Evolutionary conservation across 495 filamentous ascomycete species (phyloP).

Genomic region (Rusavskia elegans): DNA sequence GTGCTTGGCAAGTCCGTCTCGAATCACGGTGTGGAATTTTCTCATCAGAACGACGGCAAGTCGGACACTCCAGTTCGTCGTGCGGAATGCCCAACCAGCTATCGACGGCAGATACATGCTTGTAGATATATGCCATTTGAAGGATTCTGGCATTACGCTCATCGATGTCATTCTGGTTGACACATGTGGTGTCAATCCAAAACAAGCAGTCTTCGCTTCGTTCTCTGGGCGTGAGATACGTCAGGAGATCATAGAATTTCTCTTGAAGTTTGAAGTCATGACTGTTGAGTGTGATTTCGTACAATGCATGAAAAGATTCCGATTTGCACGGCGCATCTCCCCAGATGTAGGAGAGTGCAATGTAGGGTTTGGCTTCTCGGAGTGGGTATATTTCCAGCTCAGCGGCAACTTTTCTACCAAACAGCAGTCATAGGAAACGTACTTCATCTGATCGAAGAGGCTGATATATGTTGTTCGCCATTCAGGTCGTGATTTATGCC

Average conservation of each 20-base stretch:
- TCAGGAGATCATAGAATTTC: not conserved
- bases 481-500: too few relatives aligned
- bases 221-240: not conserved
- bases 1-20: not conserved
- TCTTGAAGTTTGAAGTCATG: not conserved
- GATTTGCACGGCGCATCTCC: not conserved
- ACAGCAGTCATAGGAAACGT: not conserved
- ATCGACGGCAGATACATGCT: constrained; percentile 8
- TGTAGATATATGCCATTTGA: constrained; percentile 7
- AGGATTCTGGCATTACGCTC: constrained; percentile 5
- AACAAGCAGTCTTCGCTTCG: not conserved
- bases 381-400: not conserved
- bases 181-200: constrained; percentile 14
- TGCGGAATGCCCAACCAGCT: constrained; percentile 19
- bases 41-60: not conserved
- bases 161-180: constrained; percentile 7
- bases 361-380: not conserved
- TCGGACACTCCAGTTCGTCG: not conserved
- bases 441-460: not conserved
- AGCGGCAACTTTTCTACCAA: not conserved
- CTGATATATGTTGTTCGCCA: not conserved
- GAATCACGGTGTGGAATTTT: not conserved
- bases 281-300: not conserved
- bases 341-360: constrained; percentile 1
- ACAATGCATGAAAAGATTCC: not conserved